phyloP scores from a whole-genome alignment of 495 filamentous ascomycete genomes.

The Entonaema liquescens region DNA sequence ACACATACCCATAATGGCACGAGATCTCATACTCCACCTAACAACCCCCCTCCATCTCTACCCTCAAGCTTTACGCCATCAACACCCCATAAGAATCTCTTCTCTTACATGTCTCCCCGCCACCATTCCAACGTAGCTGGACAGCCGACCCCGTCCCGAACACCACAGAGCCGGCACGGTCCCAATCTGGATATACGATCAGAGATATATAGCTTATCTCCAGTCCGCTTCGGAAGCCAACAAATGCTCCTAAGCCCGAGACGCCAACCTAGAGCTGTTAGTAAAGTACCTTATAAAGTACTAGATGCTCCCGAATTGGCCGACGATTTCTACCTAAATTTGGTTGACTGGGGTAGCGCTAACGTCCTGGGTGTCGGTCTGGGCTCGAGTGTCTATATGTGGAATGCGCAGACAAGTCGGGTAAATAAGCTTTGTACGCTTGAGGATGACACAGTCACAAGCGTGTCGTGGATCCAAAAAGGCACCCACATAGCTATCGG shows the following conservation, averaged over 20 bases:
- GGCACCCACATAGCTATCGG: constrained; percentile 95
- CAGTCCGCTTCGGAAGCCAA: constrained; percentile 88
- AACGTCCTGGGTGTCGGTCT: constrained; percentile 93
- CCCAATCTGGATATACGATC: constrained; percentile 86
- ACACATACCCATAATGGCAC: constrained; percentile 71
- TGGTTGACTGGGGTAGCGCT: constrained; percentile 97
- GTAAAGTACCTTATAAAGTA: constrained; percentile 97
- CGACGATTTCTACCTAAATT: constrained; percentile 96
- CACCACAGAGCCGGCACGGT: constrained; percentile 84
- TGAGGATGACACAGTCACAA: constrained; percentile 92
- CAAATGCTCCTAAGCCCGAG: constrained; percentile 89
- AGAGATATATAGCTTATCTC: constrained; percentile 92
- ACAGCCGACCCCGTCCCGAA: constrained; percentile 86
- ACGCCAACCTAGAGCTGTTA: constrained; percentile 86
- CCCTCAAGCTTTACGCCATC: constrained; percentile 82
- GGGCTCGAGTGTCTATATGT: constrained; percentile 97
- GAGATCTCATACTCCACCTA: constrained; percentile 83
- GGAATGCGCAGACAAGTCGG: constrained; percentile 85
- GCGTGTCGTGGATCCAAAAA: constrained; percentile 96
- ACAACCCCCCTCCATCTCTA: constrained; percentile 65
- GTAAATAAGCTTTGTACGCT: constrained; percentile 95
- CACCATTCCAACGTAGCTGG: constrained; percentile 69
- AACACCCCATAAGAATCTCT: constrained; percentile 96
- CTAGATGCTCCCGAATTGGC: constrained; percentile 94
- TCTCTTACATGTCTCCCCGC: constrained; percentile 87